These are phyloP conservation scores for Colletotrichum agaves DNA, from an alignment of 2,329 filamentous ascomycete genomes.

Conservation along the genomic window DNA sequence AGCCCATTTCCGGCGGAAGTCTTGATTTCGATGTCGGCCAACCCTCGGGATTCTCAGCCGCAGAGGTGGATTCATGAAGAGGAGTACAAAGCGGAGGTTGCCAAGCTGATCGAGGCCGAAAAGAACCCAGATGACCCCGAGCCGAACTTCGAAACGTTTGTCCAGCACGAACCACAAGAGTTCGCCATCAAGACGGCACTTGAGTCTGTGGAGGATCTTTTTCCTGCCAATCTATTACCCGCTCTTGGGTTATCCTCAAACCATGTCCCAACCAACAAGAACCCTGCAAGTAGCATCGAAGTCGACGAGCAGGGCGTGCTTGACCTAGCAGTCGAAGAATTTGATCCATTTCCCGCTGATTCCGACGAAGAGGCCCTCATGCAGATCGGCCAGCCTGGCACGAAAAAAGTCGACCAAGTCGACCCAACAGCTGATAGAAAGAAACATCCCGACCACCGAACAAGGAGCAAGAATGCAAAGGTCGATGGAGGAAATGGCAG, in stretches of 20 bases:
- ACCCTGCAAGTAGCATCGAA: conserved; percentile 59
- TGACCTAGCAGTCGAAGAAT: conserved; percentile 57
- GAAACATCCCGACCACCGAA: background rate
- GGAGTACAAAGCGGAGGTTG: conserved; percentile 77
- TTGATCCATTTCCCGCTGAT: conserved; percentile 60
- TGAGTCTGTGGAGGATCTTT: conserved; percentile 89
- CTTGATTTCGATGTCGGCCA: conserved; percentile 88
- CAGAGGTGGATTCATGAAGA: conserved; percentile 94
- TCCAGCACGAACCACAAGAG: conserved; percentile 63
- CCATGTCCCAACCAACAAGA: conserved; percentile 43
- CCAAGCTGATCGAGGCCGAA: conserved; percentile 73
- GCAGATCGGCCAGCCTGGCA: conserved; percentile 40
- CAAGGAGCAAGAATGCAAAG: background rate
- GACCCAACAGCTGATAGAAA: background rate
- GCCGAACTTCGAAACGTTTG: conserved; percentile 73
- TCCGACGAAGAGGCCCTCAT: conserved; percentile 62
- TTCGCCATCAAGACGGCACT: conserved; percentile 77
- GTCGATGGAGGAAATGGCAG: background rate
- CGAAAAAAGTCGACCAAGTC: background rate
- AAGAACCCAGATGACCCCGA: conserved; percentile 57
- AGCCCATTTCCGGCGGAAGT: conserved; percentile 85
- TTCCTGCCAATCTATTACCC: conserved; percentile 71
- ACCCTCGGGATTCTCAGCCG: conserved; percentile 75
- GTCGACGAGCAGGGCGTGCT: conserved; percentile 73
- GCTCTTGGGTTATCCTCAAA: conserved; percentile 54